These are phyloP conservation scores for Psilocybe mexicana DNA, from an alignment of 1,284 basidiomycete genomes.

Conservation along the genomic window DNA sequence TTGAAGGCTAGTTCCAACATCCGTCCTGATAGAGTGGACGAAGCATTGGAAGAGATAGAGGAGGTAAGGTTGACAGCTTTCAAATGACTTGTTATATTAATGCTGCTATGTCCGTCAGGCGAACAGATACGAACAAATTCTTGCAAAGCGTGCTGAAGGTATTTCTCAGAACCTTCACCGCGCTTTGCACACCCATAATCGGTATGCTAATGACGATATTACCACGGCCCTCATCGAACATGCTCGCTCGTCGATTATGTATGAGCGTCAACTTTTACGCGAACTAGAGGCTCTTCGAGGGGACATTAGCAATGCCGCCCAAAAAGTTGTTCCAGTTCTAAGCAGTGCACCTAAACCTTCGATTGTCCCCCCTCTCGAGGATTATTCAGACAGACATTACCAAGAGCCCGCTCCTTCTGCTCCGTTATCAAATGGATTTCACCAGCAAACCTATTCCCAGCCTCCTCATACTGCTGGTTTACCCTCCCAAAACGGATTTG, in stretches of 20 bases:
- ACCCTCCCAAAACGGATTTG: conserved; percentile 26
- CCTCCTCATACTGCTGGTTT: conserved; percentile 36
- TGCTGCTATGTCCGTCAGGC: conserved; percentile 50
- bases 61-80: conserved; percentile 56
- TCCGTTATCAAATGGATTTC: conserved; percentile 33
- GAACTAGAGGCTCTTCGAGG: conserved; percentile 84
- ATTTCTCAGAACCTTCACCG: conserved; percentile 91
- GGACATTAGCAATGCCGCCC: conserved; percentile 70
- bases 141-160: conserved; percentile 79
- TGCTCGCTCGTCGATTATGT: conserved; percentile 86
- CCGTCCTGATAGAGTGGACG: conserved; percentile 84
- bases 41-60: conserved; percentile 91
- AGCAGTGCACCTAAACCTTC: conserved; percentile 59
- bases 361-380: conserved; percentile 64
- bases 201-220: conserved; percentile 86
- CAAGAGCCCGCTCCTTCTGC: conserved; percentile 34
- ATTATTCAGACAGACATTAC: conserved; percentile 44
- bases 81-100: conserved; percentile 10
- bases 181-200: conserved; percentile 80
- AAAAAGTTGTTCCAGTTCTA: conserved; percentile 50
- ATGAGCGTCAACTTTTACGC: conserved; percentile 83
- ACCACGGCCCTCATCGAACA: conserved; percentile 88
- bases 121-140: conserved; percentile 80
- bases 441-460: conserved; percentile 26
- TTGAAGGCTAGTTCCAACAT: conserved; percentile 89